Base-by-base conservation (phyloP, 2,329 filamentous ascomycete genomes). In the Colletotrichum musae region DNA sequence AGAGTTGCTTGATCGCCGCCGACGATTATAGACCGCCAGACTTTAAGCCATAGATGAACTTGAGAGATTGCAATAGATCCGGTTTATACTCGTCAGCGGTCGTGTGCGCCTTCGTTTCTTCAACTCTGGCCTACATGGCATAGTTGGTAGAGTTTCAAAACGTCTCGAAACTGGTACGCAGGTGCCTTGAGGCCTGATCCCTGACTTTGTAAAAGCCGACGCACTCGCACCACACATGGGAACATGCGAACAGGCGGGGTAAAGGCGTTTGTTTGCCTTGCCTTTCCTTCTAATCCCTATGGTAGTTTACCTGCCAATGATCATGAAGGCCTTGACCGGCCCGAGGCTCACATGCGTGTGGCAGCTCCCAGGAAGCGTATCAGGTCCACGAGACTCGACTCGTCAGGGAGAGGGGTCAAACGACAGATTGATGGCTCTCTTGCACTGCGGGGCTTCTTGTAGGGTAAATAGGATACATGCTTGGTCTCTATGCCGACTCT, bases 171-270 rank as follows among this genome's bases (percentile, higher is more conserved):
- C 67, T 57, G 21, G 21, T 7, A 47, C 26, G 58, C 26, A 24
- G 32, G 16, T 3, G 21, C n/a, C 9, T 52, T 13, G 41, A 61
- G 60, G 51, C 48, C 48, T 61, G 52, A 61, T 57, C 57, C 26
- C 36, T 70, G 50, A 18, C 24, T 18, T 18, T 18, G 18, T 18
- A 18, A 18, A 15, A 47, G 48, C 36, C 50, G n/a, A 47, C 28
- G 56, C 36, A n/a, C 36, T 67, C 45, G n/a, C 18, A 57, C 51
- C 67, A 36, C 9, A 10, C 28, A 7, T 32, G 28, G 5, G 9
- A 32, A 32, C 32, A 36, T 7, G 32, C 32, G 62, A 61, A 70
- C 67, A 47, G 56, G 67, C 57, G 67, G 67, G 62, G 62, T 66
- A 56, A 10, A 26, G 12, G 18, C 36, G 15, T 21, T 24, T 51